Evolutionary conservation across 2,329 filamentous ascomycete species (phyloP), one percentile per base, ranked within the genome.

Genomic region (Cephalotrichum gorgonifer): DNA sequence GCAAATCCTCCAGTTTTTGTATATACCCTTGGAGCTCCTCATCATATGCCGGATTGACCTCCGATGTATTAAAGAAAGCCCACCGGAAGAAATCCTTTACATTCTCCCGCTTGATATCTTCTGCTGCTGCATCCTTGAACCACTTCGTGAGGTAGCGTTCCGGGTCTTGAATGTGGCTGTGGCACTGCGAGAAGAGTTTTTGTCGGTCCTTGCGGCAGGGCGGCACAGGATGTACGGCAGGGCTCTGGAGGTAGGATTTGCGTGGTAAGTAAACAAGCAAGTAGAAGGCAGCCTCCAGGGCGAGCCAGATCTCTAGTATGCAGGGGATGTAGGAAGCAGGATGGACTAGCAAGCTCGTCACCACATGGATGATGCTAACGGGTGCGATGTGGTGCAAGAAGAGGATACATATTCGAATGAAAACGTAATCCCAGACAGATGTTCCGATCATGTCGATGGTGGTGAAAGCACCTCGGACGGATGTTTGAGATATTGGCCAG

Each of bases 81-180:
- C 78, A 84, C n/a, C 71, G 62, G 20, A 79, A 67, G 57, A 80
- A 82, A 49, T 79, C 75, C 59, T 75, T 77, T 46, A 83, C 56
- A 57, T 83, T 81, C 28, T 82, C 77, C 14, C 71, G 65, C 49
- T 72, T 71, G 43, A 84, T 75, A 26, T 79, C 76, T 26, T 67
- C 62, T 3, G 64, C 44, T 15, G 70, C 63, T 7, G 77, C 75
- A 26, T 73, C 73, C 23, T 74, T 61, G 56, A 83, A 82, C 80
- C 80, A 84, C 53, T 69, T 72, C 46, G 59, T 64, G 26, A 83
- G 52, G 54, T 78, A 83, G 31, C 60, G 64, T 33, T 74, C 71
- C 0, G 70, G 67, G 55, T 81, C 71, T 1, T 71, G 65, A 14
- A 81, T 73, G 48, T 70, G 76, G 6, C 65, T 64, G 53, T 69